Percentiles rank a stretch among this genome's conserved stretches.
phyloP scores from a whole-genome alignment of 2,329 filamentous ascomycete genomes.

The Escovopsis weberi region DNA sequence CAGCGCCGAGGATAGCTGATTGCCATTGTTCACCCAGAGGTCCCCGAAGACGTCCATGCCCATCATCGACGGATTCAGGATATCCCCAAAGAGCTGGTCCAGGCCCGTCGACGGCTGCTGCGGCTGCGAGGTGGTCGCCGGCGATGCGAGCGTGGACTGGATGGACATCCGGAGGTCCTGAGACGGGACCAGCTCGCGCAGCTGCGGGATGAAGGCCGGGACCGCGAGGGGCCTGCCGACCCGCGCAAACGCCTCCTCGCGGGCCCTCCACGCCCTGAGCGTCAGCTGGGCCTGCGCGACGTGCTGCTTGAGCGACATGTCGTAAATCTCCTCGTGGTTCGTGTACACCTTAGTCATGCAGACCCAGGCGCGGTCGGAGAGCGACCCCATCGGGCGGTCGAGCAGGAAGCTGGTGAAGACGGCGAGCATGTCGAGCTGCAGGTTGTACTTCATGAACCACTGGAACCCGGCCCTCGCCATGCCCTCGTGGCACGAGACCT shows the following conservation, averaged over 20 bases:
- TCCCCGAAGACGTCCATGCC: constrained; percentile 33
- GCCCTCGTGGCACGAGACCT: constrained; percentile 27
- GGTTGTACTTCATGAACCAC: constrained; percentile 40
- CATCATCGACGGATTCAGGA: constrained; percentile 27
- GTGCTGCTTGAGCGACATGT: constrained; percentile 31
- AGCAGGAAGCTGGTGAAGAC: constrained; percentile 41
- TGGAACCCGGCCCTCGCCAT: constrained; percentile 32
- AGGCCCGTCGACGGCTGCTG: constrained; percentile 13
- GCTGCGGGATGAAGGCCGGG: constrained; percentile 30
- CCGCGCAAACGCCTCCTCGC: constrained; percentile 27
- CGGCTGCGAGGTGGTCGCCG: constrained; percentile 14
- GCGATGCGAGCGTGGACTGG: constrained; percentile 14
- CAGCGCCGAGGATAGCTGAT: constrained; percentile 16
- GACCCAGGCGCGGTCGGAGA: constrained; percentile 40
- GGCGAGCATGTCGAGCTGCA: constrained; percentile 41
- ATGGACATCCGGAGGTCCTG: constrained; percentile 21
- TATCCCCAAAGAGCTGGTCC: constrained; percentile 30
- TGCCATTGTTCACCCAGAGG: constrained; percentile 12
- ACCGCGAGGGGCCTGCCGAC: constrained; percentile 23
- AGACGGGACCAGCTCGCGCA: constrained; percentile 28
- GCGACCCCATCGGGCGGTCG: constrained; percentile 29
- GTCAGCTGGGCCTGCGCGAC: constrained; percentile 30
- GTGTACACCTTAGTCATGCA: constrained; percentile 31
- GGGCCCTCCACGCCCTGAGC: constrained; percentile 37
- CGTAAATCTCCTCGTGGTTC: constrained; percentile 35